Base-by-base conservation (phyloP, 2,329 filamentous ascomycete species). In the Lithohypha guttulata region DNA sequence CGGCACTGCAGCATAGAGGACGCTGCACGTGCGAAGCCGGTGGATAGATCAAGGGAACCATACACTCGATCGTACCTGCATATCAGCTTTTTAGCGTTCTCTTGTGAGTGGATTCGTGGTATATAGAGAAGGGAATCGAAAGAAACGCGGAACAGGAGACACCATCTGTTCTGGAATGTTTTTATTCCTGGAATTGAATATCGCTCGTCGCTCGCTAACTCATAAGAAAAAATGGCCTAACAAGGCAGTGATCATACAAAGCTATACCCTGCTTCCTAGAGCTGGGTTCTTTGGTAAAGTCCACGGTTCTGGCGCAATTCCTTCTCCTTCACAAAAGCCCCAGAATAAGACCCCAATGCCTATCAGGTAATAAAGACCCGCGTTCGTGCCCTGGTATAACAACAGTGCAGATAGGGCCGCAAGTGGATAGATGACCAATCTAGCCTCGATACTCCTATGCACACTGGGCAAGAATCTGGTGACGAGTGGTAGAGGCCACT, bases 281-380 rank as follows among this genome's bases (percentile, higher is more conserved):
- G 33, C 21, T 30, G 26, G 34, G 34, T 72, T 66, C 54, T 75
- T 70, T 2, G 79, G 79, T 34, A 84, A 63, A 34, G 78, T 78
- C 79, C 79, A 84, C 11, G 79, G 79, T 52, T 75, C 73, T 2
- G 20, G 26, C 36, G 2, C 50, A 68, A 81, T 57, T 63, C 94
- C 87, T 79, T 98, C 91, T 62, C 91, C 91, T 62, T 98, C 89
- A 54, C 81, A 91, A 55, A 93, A 96, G 1, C 84, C 91, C 87
- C 87, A 95, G 54, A 96, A 94, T 62, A 96, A 98, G 10, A 91
- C 79, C 6, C 67, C 70, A 65, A 93, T 79, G 14, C 81, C 89
- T 46, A 95, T 74, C 18, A 93, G 59, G 59, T 96, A 95, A 65
- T 96, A 98, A 37, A 96, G 65, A 3, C 84, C 91, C 2, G 89